Evolutionary conservation across 164 flowering plant genomes (phyloP), one percentile per base, ranked within the genome.

Genomic region (Vitis riparia): DNA sequence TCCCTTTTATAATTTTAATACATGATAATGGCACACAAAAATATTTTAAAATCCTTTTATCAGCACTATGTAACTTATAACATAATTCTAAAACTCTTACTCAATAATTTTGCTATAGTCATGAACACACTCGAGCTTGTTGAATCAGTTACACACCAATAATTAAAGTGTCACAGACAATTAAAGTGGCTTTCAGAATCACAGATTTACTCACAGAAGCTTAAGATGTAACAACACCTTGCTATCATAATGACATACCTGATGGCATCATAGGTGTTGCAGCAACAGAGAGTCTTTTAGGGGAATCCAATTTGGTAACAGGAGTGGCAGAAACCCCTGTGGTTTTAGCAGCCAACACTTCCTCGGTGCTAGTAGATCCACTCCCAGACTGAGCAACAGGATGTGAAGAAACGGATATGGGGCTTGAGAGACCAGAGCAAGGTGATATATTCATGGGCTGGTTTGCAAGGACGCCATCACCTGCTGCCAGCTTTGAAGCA

Each of bases 341-440:
- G 9, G 88, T 56, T 73, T 82, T 89, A 30, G 78, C 69, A 1
- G 73, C 75, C 71, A 75, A 75, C 62, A 74, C 32, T 52, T 88
- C 92, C 65, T 89, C 87, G 6, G 81, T 80, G 76, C 82, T 80
- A 30, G 79, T 79, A 50, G 89, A 83, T 17, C 88, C 86, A 74
- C 81, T 81, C 37, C 76, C 81, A 2, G 91, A 82, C 66, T 85
- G 93, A 77, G 78, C 70, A 71, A 73, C 71, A 23, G 84, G 75
- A 65, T 85, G 88, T 11, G 93, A 86, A 52, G 91, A 84, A 64
- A 82, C 84, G 49, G 97, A 87, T 16, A 84, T 67, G 10, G 97
- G 90, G 79, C 91, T 92, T 11, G 95, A 78, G 32, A 83, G 81
- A 70, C 76, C 86, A 9, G 89, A 82, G 73, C 83, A 63, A 37